Evolutionary conservation across 192 early-diverging fungal species (phyloP).

Genomic region (Rhizophagus prolifer): DNA sequence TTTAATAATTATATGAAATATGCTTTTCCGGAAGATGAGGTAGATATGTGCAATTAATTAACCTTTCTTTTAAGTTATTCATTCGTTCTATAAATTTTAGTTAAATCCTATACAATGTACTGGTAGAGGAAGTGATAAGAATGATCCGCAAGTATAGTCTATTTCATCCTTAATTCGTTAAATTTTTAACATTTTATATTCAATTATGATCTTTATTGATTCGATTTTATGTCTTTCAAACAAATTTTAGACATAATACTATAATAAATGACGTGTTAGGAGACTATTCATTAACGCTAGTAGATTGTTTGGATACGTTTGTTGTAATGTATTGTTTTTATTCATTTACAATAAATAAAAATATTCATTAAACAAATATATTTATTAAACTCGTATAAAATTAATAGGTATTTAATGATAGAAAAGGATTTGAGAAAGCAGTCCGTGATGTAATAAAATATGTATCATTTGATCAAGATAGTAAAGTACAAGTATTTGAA

Average conservation of each 20-base stretch:
- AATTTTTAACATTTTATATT: constrained; percentile 16
- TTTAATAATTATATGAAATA: constrained; percentile 77
- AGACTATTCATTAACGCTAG: constrained; percentile 88
- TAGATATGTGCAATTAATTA: constrained; percentile 33
- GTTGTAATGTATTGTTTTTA: constrained; percentile 47
- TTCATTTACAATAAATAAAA: too few species aligned
- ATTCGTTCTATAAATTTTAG: constrained; percentile 19
- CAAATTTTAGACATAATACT: constrained; percentile 39
- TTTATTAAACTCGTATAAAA: not conserved
- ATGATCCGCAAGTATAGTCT: constrained; percentile 51
- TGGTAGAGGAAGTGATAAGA: constrained; percentile 69
- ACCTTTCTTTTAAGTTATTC: not conserved
- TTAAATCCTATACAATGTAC: constrained; percentile 82
- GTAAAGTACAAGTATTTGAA: constrained; percentile 94
- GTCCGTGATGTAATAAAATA: constrained; percentile 62
- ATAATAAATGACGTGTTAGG: constrained; percentile 93
- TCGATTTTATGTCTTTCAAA: not conserved
- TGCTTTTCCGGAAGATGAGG: constrained; percentile 89
- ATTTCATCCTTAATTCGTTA: not conserved
- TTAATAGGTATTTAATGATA: constrained; percentile 65
- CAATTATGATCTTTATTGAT: not conserved
- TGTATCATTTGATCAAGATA: constrained; percentile 79
- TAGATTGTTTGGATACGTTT: constrained; percentile 88
- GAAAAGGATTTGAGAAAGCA: constrained; percentile 61
- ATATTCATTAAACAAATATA: too few species aligned